Evolutionary conservation across 164 flowering plant genomes (phyloP).

Genomic region (Chimonanthus salicifolius): DNA sequence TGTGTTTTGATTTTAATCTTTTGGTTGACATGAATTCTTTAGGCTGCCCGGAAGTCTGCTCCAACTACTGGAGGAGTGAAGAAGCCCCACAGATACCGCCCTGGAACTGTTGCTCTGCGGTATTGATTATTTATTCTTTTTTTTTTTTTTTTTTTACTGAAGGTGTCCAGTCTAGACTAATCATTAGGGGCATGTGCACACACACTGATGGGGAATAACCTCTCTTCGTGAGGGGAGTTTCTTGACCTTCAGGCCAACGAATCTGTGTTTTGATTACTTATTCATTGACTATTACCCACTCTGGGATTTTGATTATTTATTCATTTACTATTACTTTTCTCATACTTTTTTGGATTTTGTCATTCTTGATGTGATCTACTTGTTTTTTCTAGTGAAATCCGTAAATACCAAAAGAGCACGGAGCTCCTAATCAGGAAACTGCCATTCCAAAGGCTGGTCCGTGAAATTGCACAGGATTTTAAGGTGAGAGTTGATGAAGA

Average conservation of each 20-base stretch:
- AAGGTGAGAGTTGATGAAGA: slow-evolving; percentile 1
- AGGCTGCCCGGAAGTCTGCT: slow-evolving; percentile 14
- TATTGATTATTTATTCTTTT: background rate
- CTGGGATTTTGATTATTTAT: no score
- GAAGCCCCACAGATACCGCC: slow-evolving; percentile 15
- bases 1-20: background rate
- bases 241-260: no score
- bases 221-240: no score
- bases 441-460: slow-evolving; percentile 5
- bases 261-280: background rate
- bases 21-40: background rate
- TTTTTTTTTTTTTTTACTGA: background rate
- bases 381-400: slow-evolving; percentile 1
- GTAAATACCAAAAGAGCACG: slow-evolving; percentile 3
- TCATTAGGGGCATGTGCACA: no score
- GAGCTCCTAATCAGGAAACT: slow-evolving; percentile 3
- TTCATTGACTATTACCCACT: background rate
- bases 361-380: background rate
- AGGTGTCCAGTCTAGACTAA: no score
- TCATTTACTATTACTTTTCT: background rate
- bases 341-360: background rate
- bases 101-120: slow-evolving; percentile 17
- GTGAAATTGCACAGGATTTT: slow-evolving; percentile 6
- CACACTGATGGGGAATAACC: no score
- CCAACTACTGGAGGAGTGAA: slow-evolving; percentile 13